Base-by-base conservation (phyloP, 768 basidiomycete species). In the Boletus sp. region DNA sequence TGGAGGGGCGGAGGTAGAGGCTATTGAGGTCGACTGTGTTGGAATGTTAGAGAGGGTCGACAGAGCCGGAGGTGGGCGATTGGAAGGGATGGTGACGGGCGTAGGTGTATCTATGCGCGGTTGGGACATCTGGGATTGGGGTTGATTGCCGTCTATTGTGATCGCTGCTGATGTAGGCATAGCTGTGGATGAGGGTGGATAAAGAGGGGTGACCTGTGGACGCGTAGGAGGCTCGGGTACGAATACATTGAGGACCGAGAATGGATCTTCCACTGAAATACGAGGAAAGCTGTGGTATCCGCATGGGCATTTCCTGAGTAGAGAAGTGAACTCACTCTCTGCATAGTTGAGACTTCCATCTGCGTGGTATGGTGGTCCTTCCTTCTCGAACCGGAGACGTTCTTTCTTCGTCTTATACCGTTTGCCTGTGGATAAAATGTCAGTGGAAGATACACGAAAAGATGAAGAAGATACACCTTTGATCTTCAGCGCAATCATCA, bases 391-490 rank as follows among this genome's bases (percentile, higher is more conserved):
- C n/a, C 86, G 77, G 53, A 90, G 61, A 10, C 89, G 77, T 59
- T 92, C 89, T 62, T 87, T 90, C 75, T 92, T 92, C 2, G 88
- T 90, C 51, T 80, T 81, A 64, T 90, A 90, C 13, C 83, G 79
- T 61, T 90, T 90, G 19, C 87, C 88, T 61, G 6, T 4, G 11
- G 6, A 23, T 11, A 27, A 1, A 4, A 0, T 21, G 4, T 51
- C 0, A 44, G 15, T 21, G n/a, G 14, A 41, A 44, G 42, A 17
- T 30, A 13, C 1, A 37, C 47, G 1, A 8, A 46, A 44, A 44
- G 17, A 9, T 8, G 7, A 47, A 46, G 19, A 40, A 27, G 8
- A 34, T 7, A 19, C 54, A 85, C 90, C 88, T 77, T 88, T 90
- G 47, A 89, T 72, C 69, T 90, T 91, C 33, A 91, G 72, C 1